phyloP scores from a whole-genome alignment of 306 rosid genomes.

The Pterocarpus macrocarpus region DNA sequence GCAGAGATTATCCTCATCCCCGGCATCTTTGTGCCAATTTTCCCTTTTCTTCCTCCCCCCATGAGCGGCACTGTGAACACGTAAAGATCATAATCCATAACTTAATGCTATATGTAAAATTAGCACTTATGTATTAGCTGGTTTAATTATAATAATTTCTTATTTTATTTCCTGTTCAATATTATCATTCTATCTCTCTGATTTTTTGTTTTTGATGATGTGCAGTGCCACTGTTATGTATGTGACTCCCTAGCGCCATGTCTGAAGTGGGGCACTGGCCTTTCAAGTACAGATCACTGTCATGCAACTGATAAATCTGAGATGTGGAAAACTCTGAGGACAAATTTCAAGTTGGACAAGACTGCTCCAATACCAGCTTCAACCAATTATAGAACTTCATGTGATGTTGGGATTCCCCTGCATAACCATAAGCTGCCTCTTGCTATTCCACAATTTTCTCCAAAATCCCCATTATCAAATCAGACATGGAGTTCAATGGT shows the following conservation, averaged over 20 bases:
- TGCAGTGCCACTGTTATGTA: conserved; percentile 90
- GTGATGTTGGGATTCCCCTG: conserved; percentile 35
- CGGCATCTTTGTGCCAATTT: conserved; percentile 78
- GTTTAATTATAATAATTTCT: not conserved
- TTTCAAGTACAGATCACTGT: conserved; percentile 63
- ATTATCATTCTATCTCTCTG: conserved; percentile 20
- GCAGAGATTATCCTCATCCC: conserved; percentile 91
- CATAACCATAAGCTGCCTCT: conserved; percentile 37
- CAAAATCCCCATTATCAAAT: conserved; percentile 42
- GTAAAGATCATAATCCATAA: conserved; percentile 52
- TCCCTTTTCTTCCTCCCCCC: conserved; percentile 68
- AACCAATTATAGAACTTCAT: conserved; percentile 40
- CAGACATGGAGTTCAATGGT: conserved; percentile 43
- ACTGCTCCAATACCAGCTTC: conserved; percentile 48
- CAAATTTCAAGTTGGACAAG: conserved; percentile 48
- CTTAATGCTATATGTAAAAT: conserved; percentile 21
- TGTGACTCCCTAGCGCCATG: conserved; percentile 85
- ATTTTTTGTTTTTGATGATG: conserved; percentile 36
- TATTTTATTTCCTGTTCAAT: conserved; percentile 7
- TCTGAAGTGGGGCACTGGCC: conserved; percentile 64
- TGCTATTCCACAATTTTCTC: conserved; percentile 34
- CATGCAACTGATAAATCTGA: conserved; percentile 76
- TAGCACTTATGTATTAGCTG: not conserved
- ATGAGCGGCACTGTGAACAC: conserved; percentile 64
- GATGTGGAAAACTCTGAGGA: conserved; percentile 65